Evolutionary conservation across 305 asterid genomes (phyloP).

Genomic region (Rubia tinctorum): DNA sequence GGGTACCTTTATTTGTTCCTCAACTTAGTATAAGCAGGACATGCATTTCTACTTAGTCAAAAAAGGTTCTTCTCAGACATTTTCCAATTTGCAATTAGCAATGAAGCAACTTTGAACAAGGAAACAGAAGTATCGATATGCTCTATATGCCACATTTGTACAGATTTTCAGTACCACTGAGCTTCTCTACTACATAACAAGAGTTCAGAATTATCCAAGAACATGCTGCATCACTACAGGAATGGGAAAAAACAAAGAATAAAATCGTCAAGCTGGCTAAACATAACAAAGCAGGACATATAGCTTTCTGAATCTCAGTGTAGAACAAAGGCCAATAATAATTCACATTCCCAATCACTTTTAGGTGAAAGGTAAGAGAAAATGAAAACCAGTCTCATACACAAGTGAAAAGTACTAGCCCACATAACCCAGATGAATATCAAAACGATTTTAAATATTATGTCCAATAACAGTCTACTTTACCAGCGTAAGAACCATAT

Average conservation of each 20-base stretch:
- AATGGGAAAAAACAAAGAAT: neutral
- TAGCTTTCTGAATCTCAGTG: neutral
- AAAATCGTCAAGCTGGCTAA: slow-evolving; percentile 1
- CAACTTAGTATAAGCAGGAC: neutral
- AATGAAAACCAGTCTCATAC: neutral
- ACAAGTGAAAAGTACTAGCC: neutral
- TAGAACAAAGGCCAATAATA: neutral
- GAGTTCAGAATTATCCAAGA: neutral
- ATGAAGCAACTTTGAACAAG: neutral
- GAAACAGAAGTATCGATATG: neutral
- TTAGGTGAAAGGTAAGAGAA: neutral
- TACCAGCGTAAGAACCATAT: neutral
- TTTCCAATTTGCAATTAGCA: neutral
- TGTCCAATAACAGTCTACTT: neutral
- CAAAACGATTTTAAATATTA: neutral
- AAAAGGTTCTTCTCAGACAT: neutral
- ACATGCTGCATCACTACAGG: neutral
- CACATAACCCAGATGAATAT: neutral
- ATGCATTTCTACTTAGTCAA: neutral
- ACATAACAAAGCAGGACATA: neutral
- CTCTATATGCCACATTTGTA: neutral
- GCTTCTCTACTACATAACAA: slow-evolving; percentile 2
- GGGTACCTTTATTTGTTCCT: neutral
- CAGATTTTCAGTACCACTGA: slow-evolving; percentile 1
- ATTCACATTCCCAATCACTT: neutral